Base-by-base conservation (phyloP, 2,329 filamentous ascomycete species). In the Cladophialophora psammophila region DNA sequence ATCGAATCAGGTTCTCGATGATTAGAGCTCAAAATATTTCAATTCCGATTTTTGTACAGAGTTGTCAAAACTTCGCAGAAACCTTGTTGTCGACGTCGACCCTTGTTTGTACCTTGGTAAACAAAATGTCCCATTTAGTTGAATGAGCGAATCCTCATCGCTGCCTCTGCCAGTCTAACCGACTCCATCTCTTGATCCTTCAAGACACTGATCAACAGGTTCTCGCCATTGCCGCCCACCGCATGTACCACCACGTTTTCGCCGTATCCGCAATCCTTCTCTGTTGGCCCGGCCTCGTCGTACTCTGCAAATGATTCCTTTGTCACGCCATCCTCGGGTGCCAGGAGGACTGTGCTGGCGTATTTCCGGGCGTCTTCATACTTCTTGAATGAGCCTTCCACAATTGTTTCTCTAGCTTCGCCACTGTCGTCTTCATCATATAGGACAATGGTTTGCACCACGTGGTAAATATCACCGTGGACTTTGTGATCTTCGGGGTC, bases 201-300 rank as follows among this genome's bases (percentile, higher is more conserved):
- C 15, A 76, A 61, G 3, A 76, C 73, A 66, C 71, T 74, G 48
- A 76, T 70, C 20, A 75, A 52, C 40, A 72, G 71, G 40, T 76
- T 76, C 52, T 73, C 72, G 32, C 75, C 73, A 42, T 73, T 70
- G 0, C 71, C 52, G 1, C 72, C 68, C 1, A 73, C 68, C 2
- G 75, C 75, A 70, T 75, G 75, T 35, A 76, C 74, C 26, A 76
- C 36, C 9, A 76, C 75, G 71, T 76, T 76, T 55, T 76, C 74
- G 1, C 75, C 74, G 67, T 72, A 76, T 18, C 74, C 75, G 36
- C 74, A 76, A 40, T 76, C 74, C 9, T 58, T 71, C 38, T 76
- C 73, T 10, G 64, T 58, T 6, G 67, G 65, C 2, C 32, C 73
- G 0, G 74, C 74, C 62, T 76, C 73, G 18, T 72, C 71, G 58